Evolutionary conservation across 2,329 filamentous ascomycete genomes (phyloP).

Genomic region (Orbilia quercus): DNA sequence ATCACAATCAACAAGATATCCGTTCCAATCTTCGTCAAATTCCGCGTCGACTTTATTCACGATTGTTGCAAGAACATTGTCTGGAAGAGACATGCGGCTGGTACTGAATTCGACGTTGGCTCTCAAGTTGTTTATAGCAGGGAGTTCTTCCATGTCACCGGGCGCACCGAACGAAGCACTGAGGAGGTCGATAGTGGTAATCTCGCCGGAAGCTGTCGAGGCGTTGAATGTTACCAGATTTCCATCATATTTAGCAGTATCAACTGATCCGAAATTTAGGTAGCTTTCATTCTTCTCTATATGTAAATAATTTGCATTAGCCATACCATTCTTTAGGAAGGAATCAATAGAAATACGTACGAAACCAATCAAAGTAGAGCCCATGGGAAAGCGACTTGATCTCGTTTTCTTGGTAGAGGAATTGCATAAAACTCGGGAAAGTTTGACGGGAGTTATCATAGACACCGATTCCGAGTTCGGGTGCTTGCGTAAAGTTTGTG

Average conservation of each 20-base stretch:
- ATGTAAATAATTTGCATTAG: slow-evolving; percentile 14
- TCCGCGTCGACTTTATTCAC: slow-evolving; percentile 9
- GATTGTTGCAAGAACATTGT: slow-evolving; percentile 14
- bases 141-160: slow-evolving; percentile 28
- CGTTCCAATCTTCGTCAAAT: slow-evolving; percentile 34
- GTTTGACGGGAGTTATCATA: slow-evolving; percentile 44
- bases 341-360: slow-evolving; percentile 16
- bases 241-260: slow-evolving; percentile 44
- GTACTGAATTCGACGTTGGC: slow-evolving; percentile 49
- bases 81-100: slow-evolving; percentile 37
- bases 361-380: slow-evolving; percentile 39
- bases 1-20: slow-evolving; percentile 44
- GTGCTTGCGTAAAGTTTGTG: slow-evolving; percentile 44
- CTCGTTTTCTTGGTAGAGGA: slow-evolving; percentile 27
- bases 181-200: slow-evolving; percentile 32
- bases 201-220: slow-evolving; percentile 7
- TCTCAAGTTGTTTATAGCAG: slow-evolving; percentile 16
- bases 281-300: slow-evolving; percentile 44
- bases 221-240: slow-evolving; percentile 50
- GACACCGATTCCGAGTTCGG: slow-evolving; percentile 40
- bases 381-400: slow-evolving; percentile 44
- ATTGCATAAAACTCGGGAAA: slow-evolving; percentile 45
- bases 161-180: slow-evolving; percentile 33
- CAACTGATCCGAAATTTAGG: slow-evolving; percentile 36
- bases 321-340: neutral